Percentiles rank a stretch among this genome's conserved stretches.
phyloP scores from a whole-genome alignment of 345 rosid species.

The Syzygium grande region DNA sequence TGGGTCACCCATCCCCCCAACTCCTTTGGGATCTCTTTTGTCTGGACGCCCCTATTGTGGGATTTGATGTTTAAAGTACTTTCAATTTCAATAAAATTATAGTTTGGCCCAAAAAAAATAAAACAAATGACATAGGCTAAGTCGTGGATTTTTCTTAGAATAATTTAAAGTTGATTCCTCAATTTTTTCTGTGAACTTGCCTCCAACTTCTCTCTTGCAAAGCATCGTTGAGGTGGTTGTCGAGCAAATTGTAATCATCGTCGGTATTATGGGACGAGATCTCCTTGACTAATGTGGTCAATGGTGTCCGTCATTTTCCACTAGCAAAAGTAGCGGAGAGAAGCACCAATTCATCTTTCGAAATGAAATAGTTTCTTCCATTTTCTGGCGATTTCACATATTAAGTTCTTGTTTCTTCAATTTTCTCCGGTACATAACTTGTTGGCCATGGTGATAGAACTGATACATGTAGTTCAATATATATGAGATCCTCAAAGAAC shows the following conservation, averaged over 20 bases:
- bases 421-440: neutral
- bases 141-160: too few species aligned
- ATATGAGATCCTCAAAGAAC: neutral
- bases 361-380: neutral
- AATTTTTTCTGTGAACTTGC: neutral
- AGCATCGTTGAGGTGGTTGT: neutral
- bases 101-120: too few species aligned
- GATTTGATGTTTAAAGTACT: too few species aligned
- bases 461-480: neutral
- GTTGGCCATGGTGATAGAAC: neutral
- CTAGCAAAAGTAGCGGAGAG: neutral
- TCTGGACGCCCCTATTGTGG: too few species aligned
- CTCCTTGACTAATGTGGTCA: neutral
- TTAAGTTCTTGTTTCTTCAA: neutral
- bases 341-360: neutral
- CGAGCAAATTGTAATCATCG: neutral
- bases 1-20: too few species aligned
- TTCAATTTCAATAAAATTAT: too few species aligned
- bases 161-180: neutral
- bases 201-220: neutral
- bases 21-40: too few species aligned
- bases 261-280: neutral
- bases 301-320: neutral
- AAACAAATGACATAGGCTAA: neutral
- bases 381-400: neutral